phyloP scores from a whole-genome alignment of 2,329 filamentous ascomycete species.

The Chaetomiaceae sp. region DNA sequence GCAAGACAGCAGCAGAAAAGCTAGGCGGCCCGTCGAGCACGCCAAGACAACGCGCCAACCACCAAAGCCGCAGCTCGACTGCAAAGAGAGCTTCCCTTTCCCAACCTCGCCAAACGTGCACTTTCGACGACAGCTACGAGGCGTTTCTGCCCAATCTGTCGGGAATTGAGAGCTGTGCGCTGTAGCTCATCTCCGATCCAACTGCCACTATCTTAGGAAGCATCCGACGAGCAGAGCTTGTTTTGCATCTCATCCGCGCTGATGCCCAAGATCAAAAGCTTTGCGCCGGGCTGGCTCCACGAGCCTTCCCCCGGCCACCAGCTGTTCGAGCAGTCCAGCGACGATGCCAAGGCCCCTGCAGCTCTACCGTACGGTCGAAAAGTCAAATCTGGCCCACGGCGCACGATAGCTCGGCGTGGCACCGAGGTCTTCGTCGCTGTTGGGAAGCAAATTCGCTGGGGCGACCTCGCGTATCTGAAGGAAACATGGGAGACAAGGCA shows the following conservation, averaged over 20 bases:
- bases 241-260: slow-evolving; percentile 5
- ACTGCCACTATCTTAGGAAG: too few species aligned
- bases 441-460: slow-evolving; percentile 88
- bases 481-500: slow-evolving; percentile 45
- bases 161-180: background rate
- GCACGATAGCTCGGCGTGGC: slow-evolving; percentile 72
- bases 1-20: slow-evolving; percentile 8
- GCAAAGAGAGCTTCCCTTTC: background rate
- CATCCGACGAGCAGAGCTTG: background rate
- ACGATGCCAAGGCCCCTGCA: slow-evolving; percentile 28
- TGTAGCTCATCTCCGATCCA: too few species aligned
- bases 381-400: slow-evolving; percentile 42
- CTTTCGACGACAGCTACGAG: background rate
- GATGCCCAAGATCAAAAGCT: slow-evolving; percentile 83
- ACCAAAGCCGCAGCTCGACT: background rate
- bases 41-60: slow-evolving; percentile 3
- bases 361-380: slow-evolving; percentile 37
- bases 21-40: background rate
- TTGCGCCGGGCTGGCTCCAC: slow-evolving; percentile 82
- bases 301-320: slow-evolving; percentile 69
- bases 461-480: slow-evolving; percentile 75
- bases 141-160: background rate
- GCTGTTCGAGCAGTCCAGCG: slow-evolving; percentile 57
- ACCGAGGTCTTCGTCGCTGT: slow-evolving; percentile 85
- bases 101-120: slow-evolving; percentile 9